Conservation (phyloP, 352 stramenopile species). For the Globisporangium emineosum region DNA sequence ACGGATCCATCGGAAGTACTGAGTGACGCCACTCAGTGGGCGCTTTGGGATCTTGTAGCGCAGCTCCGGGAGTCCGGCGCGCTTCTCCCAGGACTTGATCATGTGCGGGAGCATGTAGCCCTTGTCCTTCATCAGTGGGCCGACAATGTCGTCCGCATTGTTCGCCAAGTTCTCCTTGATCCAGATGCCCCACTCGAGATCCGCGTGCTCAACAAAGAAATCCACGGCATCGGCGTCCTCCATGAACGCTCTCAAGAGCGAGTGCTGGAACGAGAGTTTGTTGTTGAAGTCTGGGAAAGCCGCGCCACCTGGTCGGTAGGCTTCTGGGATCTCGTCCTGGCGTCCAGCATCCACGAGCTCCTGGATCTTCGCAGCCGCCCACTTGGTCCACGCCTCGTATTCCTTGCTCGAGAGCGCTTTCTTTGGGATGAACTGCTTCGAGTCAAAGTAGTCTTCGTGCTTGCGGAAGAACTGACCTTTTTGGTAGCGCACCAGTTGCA, state of each 20-base stretch:
- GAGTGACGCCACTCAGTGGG: constrained; percentile 42
- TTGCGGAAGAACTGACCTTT: constrained; percentile 71
- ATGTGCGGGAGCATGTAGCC: constrained; percentile 69
- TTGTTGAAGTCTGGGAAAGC: constrained; percentile 51
- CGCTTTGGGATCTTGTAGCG: constrained; percentile 55
- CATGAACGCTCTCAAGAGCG: constrained; percentile 46
- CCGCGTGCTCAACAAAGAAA: constrained; percentile 56
- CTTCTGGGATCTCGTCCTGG: constrained; percentile 28
- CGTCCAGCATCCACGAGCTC: constrained; percentile 15
- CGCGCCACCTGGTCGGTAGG: constrained; percentile 29
- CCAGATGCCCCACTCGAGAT: constrained; percentile 47
- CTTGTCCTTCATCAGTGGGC: constrained; percentile 40
- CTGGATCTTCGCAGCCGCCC: constrained; percentile 40
- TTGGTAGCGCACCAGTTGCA: constrained; percentile 74
- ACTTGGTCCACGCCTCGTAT: constrained; percentile 46
- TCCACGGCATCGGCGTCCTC: constrained; percentile 40
- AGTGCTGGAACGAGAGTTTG: constrained; percentile 47
- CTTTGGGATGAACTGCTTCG: constrained; percentile 55
- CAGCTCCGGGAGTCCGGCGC: constrained; percentile 28
- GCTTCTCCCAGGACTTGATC: constrained; percentile 65
- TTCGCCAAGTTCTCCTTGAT: constrained; percentile 44
- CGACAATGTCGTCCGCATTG: constrained; percentile 43
- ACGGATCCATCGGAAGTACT: constrained; percentile 72
- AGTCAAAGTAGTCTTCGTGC: constrained; percentile 77
- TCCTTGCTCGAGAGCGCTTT: constrained; percentile 35